A percentile compares a stretch with the other conserved stretches of the same genome.
phyloP scores from a whole-genome alignment of 208 protist genomes.

The Acanthamoeba royreba region DNA sequence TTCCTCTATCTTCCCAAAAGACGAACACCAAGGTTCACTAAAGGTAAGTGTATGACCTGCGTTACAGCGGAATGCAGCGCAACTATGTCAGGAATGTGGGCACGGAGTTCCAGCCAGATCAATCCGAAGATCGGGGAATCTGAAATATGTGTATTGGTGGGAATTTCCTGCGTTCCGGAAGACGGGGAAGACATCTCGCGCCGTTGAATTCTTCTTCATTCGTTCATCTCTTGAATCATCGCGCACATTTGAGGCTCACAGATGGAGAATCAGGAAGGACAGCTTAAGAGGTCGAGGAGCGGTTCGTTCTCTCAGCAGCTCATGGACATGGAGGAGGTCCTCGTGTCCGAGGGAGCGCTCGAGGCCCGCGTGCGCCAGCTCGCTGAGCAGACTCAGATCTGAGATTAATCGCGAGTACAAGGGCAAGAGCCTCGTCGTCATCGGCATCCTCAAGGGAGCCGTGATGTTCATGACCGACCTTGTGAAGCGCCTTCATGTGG shows the following conservation, averaged over 20 bases:
- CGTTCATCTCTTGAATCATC: background rate
- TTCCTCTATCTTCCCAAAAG: no score
- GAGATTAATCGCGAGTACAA: slow-evolving; percentile 35
- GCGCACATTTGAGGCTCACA: background rate
- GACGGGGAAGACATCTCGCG: no score
- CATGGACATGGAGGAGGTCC: slow-evolving; percentile 41
- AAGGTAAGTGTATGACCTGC: no score
- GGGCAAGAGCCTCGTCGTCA: slow-evolving; percentile 15
- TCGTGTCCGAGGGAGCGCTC: background rate
- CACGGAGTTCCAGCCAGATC: no score
- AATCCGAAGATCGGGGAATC: no score
- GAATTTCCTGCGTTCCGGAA: no score
- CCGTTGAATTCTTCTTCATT: background rate
- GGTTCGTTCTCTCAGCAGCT: slow-evolving; percentile 3
- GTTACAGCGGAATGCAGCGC: no score
- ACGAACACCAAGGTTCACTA: no score
- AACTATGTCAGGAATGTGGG: no score
- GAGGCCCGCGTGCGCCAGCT: slow-evolving; percentile 39
- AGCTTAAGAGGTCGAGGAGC: no score
- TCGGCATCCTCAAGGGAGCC: slow-evolving; percentile 32
- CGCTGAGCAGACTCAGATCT: background rate
- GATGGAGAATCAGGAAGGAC: no score
- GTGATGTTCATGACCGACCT: slow-evolving; percentile 41
- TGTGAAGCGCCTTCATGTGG: background rate
- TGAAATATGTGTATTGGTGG: background rate